These are phyloP conservation scores for Leptoxyphium fumago DNA, from an alignment of 2,329 filamentous ascomycete species.

Conservation along the genomic window DNA sequence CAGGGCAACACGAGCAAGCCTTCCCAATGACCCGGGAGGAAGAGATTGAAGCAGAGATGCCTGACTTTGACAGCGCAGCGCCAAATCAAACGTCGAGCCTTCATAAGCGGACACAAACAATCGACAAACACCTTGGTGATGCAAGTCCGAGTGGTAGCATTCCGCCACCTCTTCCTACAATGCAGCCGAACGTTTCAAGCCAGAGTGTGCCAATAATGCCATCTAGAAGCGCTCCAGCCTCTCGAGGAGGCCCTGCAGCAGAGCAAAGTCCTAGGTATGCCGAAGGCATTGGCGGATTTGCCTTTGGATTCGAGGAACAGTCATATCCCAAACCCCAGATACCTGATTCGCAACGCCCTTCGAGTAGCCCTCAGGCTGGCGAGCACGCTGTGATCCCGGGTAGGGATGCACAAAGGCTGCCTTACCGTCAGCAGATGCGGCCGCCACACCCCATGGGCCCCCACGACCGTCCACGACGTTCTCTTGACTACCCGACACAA, in stretches of 20 bases:
- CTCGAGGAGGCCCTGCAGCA: background rate
- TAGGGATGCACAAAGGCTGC: background rate
- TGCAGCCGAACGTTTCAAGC: conserved; percentile 2
- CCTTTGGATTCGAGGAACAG: background rate
- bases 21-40: conserved; percentile 20
- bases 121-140: conserved; percentile 16
- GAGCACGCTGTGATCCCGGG: background rate
- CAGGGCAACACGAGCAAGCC: background rate
- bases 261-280: background rate
- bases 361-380: background rate
- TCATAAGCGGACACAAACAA: conserved; percentile 16
- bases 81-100: conserved; percentile 13
- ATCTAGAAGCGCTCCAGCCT: background rate
- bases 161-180: conserved; percentile 2
- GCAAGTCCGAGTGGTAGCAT: conserved; percentile 12
- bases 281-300: background rate
- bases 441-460: conserved; percentile 13
- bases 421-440: conserved; percentile 5
- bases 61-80: conserved; percentile 42
- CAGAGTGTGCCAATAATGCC: conserved; percentile 5
- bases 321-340: background rate
- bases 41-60: conserved; percentile 43
- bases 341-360: too few relatives aligned
- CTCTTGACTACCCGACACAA: conserved; percentile 15
- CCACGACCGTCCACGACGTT: conserved; percentile 10